Evolutionary conservation across 2,329 filamentous ascomycete genomes (phyloP).

Genomic region (Exophiala mesophila): DNA sequence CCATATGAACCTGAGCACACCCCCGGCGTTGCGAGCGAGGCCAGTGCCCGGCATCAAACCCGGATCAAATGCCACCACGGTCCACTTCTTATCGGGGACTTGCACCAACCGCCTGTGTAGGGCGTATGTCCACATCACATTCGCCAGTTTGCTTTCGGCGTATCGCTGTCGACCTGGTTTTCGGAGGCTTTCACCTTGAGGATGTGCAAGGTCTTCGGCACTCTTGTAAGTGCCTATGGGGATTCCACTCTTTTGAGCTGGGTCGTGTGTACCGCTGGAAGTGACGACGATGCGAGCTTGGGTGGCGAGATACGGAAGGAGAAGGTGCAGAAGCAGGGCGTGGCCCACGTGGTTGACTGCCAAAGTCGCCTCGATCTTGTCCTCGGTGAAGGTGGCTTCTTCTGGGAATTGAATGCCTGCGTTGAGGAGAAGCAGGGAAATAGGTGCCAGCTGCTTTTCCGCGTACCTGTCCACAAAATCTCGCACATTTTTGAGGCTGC

Average conservation of each 20-base stretch:
- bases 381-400: constrained; percentile 31
- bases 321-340: constrained; percentile 46
- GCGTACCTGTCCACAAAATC: constrained; percentile 38
- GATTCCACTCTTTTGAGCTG: constrained; percentile 39
- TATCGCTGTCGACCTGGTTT: constrained; percentile 40
- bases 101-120: constrained; percentile 36
- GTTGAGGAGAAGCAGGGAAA: constrained; percentile 46
- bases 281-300: constrained; percentile 44
- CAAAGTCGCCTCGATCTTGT: constrained; percentile 48
- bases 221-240: constrained; percentile 42
- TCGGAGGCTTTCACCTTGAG: constrained; percentile 28
- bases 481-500: constrained; percentile 37
- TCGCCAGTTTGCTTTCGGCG: constrained; percentile 43
- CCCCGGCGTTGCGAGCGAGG: constrained; percentile 34
- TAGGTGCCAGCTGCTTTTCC: constrained; percentile 35
- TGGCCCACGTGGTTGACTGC: constrained; percentile 49
- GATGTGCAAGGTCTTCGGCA: constrained; percentile 44
- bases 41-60: constrained; percentile 48
- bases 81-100: constrained; percentile 30
- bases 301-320: constrained; percentile 37
- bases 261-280: constrained; percentile 46
- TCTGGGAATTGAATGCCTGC: constrained; percentile 45
- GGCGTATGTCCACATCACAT: constrained; percentile 47
- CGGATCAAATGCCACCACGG: constrained; percentile 43
- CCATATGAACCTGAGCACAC: constrained; percentile 34